Base-by-base conservation (phyloP, 352 stramenopile species). In the Globisporangium canariense region DNA sequence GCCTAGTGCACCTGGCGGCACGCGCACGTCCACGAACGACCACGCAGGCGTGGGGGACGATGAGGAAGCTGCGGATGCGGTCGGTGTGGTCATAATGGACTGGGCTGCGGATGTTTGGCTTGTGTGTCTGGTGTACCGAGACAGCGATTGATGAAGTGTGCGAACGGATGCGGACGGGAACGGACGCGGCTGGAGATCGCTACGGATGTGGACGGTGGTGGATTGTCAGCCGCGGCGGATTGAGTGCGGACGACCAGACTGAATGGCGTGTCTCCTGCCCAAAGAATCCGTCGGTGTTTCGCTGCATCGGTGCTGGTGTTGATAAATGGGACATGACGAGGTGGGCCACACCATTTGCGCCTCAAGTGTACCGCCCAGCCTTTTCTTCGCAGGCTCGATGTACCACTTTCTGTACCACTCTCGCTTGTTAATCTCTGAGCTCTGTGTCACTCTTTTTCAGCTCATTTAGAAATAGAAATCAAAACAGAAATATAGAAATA, bases 1-100 rank as follows among this genome's bases (percentile, higher is more conserved):
- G 0, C 83, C 86, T 1, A 95, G 71, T 1, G 86, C 80, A 0
- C 86, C 86, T 1, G 82, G 66, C 10, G 81, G 81, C 30, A 93
- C 86, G 32, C 72, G 71, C 53, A 95, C 76, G 58, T 89, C 79
- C 41, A 95, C 81, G 61, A 78, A 69, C 25, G 73, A 75, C 68
- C 73, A 80, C 16, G 38, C 14, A 5, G 55, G 52, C 22, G 55
- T 32, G 1, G 52, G 38, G 32, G 52, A 58, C 22, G 40, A 60
- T 3, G 54, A 8, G 7, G 32, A 2, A 18, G 53, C 3, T 41
- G 55, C 22, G 4, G 57, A 32, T 41, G n/a, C 38, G 25, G 43
- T 34, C 13, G 57, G 28, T 43, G 52, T 54, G 32, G 16, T 18
- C 43, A 13, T 18, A 11, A 30, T 20, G 52, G 16, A 49, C n/a